Conservation (phyloP, 106 monocot genomes). For the Apostasia shenzhenica region DNA sequence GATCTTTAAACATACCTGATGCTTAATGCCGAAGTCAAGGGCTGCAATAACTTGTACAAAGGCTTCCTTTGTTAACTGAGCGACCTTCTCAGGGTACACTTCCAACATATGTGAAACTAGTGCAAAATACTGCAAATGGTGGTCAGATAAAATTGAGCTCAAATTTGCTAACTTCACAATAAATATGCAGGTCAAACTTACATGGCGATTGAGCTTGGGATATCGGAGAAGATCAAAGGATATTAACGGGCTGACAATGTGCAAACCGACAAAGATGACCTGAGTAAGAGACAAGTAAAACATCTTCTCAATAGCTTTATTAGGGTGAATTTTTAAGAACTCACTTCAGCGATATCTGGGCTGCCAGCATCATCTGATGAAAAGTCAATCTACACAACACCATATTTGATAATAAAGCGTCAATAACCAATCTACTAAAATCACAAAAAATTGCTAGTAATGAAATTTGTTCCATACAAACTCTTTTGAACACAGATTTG, state of each 20-base stretch:
- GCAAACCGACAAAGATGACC: slow-evolving; percentile 89
- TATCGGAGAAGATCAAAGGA: slow-evolving; percentile 89
- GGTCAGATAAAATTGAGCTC: not conserved
- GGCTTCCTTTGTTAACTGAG: slow-evolving; percentile 54
- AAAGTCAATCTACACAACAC: slow-evolving; percentile 75
- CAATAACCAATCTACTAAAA: not conserved
- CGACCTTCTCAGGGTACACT: slow-evolving; percentile 96
- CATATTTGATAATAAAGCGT: slow-evolving; percentile 3
- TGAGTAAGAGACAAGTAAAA: slow-evolving; percentile 25
- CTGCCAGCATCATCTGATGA: slow-evolving; percentile 48
- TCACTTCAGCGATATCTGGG: slow-evolving; percentile 76
- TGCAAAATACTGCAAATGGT: slow-evolving; percentile 72
- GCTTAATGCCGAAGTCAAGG: slow-evolving; percentile 70
- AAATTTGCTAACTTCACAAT: not conserved
- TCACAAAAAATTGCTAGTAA: not conserved
- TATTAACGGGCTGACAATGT: slow-evolving; percentile 79
- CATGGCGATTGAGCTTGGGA: slow-evolving; percentile 79
- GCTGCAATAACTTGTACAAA: slow-evolving; percentile 60
- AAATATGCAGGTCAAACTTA: slow-evolving; percentile 29
- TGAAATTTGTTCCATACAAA: slow-evolving; percentile 42
- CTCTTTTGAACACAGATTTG: slow-evolving; percentile 91
- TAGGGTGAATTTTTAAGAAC: not conserved
- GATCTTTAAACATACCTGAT: slow-evolving; percentile 50
- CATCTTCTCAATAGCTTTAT: not conserved
- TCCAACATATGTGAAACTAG: slow-evolving; percentile 88